Evolutionary conservation across 2,329 filamentous ascomycete genomes (phyloP).

Genomic region (Ophiostoma perfectum): DNA sequence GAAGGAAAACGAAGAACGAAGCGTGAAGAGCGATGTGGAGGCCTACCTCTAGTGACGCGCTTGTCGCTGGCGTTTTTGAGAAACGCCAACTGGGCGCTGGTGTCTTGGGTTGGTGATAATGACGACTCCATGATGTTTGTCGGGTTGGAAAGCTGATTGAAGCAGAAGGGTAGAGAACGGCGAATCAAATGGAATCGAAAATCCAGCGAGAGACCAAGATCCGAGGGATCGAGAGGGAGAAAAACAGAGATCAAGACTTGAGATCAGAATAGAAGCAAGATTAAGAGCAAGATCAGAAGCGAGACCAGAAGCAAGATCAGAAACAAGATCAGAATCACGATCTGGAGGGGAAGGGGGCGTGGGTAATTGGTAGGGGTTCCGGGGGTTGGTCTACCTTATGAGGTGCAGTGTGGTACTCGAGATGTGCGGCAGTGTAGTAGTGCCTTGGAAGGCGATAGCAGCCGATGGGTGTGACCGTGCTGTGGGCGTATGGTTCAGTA

Average conservation of each 20-base stretch:
- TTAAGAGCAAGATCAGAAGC: neutral
- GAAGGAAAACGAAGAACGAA: neutral
- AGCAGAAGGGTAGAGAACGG: no score
- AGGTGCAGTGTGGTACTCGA: neutral
- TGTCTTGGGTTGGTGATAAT: conserved; percentile 39
- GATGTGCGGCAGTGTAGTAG: neutral
- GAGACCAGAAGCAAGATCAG: neutral
- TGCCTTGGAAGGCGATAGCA: neutral
- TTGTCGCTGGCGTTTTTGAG: conserved; percentile 67
- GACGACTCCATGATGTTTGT: conserved; percentile 43
- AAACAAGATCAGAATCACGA: neutral
- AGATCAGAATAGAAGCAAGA: neutral
- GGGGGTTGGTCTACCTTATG: neutral
- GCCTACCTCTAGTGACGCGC: conserved; percentile 66
- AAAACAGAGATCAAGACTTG: neutral
- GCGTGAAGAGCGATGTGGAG: no score
- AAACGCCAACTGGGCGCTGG: conserved; percentile 50
- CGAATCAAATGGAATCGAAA: neutral
- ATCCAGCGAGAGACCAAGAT: neutral
- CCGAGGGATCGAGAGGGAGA: neutral
- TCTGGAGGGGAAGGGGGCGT: neutral
- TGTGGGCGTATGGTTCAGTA: neutral
- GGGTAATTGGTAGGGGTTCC: neutral
- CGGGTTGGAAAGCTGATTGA: neutral
- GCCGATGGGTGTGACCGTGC: neutral